Evolutionary conservation across 768 basidiomycete genomes (phyloP).

Genomic region (Porpolomopsis calyptriformis): DNA sequence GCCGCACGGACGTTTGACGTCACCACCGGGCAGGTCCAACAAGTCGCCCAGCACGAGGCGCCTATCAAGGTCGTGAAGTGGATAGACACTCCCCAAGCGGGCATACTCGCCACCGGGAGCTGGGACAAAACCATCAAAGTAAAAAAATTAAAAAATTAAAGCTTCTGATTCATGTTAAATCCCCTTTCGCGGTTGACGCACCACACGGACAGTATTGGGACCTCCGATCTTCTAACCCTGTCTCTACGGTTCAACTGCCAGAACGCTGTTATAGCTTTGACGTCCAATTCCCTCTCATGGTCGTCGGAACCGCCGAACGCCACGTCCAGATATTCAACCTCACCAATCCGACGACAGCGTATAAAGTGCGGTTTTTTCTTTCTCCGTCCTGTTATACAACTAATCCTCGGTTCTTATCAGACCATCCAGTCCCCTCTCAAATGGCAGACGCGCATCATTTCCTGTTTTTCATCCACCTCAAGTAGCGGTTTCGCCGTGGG

Average conservation of each 20-base stretch:
- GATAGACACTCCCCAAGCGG: conserved; percentile 54
- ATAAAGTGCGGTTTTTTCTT: conserved; percentile 43
- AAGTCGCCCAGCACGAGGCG: conserved; percentile 86
- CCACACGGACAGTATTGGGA: conserved; percentile 87
- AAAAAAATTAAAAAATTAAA: conserved; percentile 11
- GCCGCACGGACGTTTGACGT: conserved; percentile 91
- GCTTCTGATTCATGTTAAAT: not conserved
- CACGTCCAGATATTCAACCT: conserved; percentile 87
- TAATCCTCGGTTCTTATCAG: conserved; percentile 25
- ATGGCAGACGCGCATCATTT: conserved; percentile 83
- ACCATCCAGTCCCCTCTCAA: conserved; percentile 79
- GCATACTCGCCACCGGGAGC: conserved; percentile 83
- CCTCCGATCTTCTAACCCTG: conserved; percentile 61
- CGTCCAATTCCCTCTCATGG: conserved; percentile 71
- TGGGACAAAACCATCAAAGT: conserved; percentile 99
- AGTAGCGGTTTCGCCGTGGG: conserved; percentile 73
- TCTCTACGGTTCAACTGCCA: conserved; percentile 72
- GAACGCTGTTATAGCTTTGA: conserved; percentile 88
- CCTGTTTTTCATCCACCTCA: conserved; percentile 63
- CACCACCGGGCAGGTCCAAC: conserved; percentile 65
- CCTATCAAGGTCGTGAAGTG: conserved; percentile 77
- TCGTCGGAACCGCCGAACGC: conserved; percentile 87
- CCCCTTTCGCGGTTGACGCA: not conserved
- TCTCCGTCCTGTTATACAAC: not conserved
- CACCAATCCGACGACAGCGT: conserved; percentile 65